These are phyloP conservation scores for Coelastrella sp. DNA, from an alignment of 139 green algal species.

Conservation along the genomic window DNA sequence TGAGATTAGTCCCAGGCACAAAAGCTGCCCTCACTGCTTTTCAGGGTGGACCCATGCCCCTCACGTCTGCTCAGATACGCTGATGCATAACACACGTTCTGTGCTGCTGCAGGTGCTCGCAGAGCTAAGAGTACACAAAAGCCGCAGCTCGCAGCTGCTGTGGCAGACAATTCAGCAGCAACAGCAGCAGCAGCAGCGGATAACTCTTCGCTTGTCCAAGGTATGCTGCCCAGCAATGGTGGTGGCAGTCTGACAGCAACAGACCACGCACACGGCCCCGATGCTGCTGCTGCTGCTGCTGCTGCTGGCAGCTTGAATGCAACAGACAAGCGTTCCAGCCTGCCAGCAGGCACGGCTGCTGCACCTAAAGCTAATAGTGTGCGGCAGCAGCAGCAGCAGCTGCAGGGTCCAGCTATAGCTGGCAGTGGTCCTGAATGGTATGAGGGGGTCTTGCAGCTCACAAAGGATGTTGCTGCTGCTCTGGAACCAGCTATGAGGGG, in stretches of 20 bases:
- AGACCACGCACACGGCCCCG: not conserved
- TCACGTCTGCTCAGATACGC: too few species aligned
- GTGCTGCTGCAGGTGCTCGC: not conserved
- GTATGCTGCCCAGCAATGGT: not conserved
- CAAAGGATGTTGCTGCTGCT: not conserved
- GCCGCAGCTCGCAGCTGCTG: not conserved
- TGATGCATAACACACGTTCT: too few species aligned
- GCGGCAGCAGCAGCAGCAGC: not conserved
- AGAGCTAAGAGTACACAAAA: not conserved
- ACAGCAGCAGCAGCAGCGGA: not conserved
- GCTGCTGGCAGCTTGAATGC: not conserved
- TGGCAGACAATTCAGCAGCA: not conserved
- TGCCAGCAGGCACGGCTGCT: not conserved
- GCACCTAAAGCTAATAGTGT: not conserved
- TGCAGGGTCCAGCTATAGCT: not conserved
- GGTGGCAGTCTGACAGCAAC: not conserved
- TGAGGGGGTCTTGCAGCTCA: not conserved
- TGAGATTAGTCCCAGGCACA: too few species aligned
- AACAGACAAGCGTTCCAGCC: not conserved
- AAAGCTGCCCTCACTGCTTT: too few species aligned
- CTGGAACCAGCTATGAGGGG: not conserved
- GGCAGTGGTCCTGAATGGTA: not conserved
- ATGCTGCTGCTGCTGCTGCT: not conserved
- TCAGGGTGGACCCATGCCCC: too few species aligned
- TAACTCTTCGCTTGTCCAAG: not conserved